Evolutionary conservation across 1,284 basidiomycete genomes (phyloP), one percentile per base, ranked within the genome.

Genomic region (Ustilago cynodontis): DNA sequence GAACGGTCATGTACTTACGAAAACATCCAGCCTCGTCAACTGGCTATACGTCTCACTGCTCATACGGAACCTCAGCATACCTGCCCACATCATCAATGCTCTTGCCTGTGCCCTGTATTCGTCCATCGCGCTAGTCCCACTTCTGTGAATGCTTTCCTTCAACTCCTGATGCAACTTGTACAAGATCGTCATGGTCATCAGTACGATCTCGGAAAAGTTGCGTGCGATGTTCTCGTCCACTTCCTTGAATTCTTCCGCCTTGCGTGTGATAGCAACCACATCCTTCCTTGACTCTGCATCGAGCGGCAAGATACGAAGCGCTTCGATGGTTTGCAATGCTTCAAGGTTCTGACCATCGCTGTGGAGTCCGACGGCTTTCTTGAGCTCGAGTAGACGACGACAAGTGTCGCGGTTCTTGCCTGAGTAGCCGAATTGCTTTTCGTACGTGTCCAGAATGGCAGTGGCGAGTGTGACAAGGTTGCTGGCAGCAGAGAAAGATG

Each of bases 161-260:
- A 84, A 71, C 61, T 68, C 71, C 53, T 78, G 73, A 53, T 84
- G 81, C 65, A 85, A 70, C 58, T 82, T 79, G 72, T 93, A 92
- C 29, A 99, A 90, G 28, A 92, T 91, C 83, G 95, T 94, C 96
- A 98, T 99, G n/a, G 93, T 93, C 60, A 95, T 90, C 29, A 94
- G 90, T 41, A 98, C 89, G 84, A 97, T 93, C 5, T 91, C 91
- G 83, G 94, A 93, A 83, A 98, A 88, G 87, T 97, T 98, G 73
- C 92, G 90, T 76, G 95, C 93, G 80, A 98, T 88, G 5, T 92
- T 90, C 67, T 89, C 88, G 82, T 98, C 94, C 65, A 97, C 92
- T 43, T 93, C 91, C 85, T 92, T 92, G 88, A 98, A 95, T 81
- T 95, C 93, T 82, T 97, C 94, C 6, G 94, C 93, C 65, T 92